Evolutionary conservation across 805 yeast genomes (phyloP).

Genomic region (Geotrichum ghanense): DNA sequence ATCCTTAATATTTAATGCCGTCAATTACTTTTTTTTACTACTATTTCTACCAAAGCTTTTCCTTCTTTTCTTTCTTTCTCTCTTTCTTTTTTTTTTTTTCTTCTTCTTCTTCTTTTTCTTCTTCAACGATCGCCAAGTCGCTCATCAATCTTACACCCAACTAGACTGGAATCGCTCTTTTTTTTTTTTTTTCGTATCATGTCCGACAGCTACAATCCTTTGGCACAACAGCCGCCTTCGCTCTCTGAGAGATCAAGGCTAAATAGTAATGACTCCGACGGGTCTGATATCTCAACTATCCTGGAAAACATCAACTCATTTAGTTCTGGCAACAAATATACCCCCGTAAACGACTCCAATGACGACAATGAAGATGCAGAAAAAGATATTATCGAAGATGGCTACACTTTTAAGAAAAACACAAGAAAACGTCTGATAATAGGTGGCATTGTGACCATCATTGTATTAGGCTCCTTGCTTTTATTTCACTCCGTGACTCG

Average conservation of each 20-base stretch:
- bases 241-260: background rate
- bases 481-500: background rate
- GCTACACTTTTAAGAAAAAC: background rate
- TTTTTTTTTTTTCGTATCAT: background rate
- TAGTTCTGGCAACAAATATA: background rate
- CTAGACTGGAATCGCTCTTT: background rate
- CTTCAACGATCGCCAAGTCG: background rate
- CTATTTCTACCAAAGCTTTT: background rate
- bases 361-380: background rate
- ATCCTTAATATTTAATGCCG: background rate
- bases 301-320: background rate
- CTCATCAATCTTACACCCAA: background rate
- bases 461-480: background rate
- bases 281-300: constrained; percentile 2
- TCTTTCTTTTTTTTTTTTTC: background rate
- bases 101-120: background rate
- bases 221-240: background rate
- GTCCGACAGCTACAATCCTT: background rate
- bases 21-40: background rate
- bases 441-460: background rate
- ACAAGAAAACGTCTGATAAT: background rate
- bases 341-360: background rate
- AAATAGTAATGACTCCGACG: background rate
- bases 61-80: background rate
- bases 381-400: background rate